phyloP scores from a whole-genome alignment of 805 yeast species.

The Starmerella etchellsii region DNA sequence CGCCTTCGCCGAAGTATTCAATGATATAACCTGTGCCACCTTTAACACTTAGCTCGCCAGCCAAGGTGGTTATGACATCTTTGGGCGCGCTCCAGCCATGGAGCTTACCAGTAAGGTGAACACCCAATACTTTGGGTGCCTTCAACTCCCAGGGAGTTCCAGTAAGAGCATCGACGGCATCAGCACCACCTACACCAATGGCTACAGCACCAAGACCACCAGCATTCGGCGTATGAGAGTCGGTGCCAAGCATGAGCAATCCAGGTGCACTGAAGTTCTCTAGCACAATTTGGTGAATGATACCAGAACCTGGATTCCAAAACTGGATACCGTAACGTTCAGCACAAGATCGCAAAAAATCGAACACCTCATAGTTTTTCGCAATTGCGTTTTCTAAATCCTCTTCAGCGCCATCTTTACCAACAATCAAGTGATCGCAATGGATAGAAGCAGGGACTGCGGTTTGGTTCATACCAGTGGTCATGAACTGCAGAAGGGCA shows the following conservation, averaged over 20 bases:
- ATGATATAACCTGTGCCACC: conserved; percentile 97
- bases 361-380: conserved; percentile 88
- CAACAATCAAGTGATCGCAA: conserved; percentile 96
- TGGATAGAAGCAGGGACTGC: conserved; percentile 93
- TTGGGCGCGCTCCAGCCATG: conserved; percentile 95
- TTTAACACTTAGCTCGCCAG: conserved; percentile 85
- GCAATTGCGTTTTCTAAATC: conserved; percentile 74
- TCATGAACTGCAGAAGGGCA: conserved; percentile 97
- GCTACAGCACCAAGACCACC: conserved; percentile 98
- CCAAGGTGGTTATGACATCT: conserved; percentile 85
- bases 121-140: conserved; percentile 93
- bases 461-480: conserved; percentile 78
- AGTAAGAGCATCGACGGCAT: conserved; percentile 95
- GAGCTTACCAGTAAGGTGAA: conserved; percentile 77
- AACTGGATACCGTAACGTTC: conserved; percentile 92
- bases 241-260: conserved; percentile 93
- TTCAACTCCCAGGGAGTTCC: conserved; percentile 98
- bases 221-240: conserved; percentile 97
- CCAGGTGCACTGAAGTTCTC: conserved; percentile 98
- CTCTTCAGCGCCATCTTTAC: conserved; percentile 78
- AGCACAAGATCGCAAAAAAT: conserved; percentile 84
- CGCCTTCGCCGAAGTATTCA: conserved; percentile 96
- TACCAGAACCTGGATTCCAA: conserved; percentile 99
- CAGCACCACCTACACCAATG: conserved; percentile 99
- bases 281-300: conserved; percentile 92